These are phyloP conservation scores for Cordia subcordata DNA, from an alignment of 257 asterid genomes.

Conservation along the genomic window DNA sequence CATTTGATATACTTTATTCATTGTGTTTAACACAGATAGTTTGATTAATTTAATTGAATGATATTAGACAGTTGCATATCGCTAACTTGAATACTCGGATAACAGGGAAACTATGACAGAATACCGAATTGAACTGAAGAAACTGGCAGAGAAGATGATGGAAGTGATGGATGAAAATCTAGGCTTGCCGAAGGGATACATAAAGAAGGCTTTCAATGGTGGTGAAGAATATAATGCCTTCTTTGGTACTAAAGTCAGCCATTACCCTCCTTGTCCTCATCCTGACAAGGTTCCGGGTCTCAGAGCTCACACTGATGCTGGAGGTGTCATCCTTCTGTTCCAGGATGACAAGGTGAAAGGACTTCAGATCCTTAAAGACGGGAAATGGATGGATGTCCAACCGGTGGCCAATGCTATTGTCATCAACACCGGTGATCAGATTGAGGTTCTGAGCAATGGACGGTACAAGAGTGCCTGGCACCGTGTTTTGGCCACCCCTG, in stretches of 20 bases:
- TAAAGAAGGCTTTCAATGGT: slow-evolving; percentile 56
- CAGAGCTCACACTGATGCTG: slow-evolving; percentile 93
- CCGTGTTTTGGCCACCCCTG: slow-evolving; percentile 43
- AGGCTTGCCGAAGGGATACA: slow-evolving; percentile 59
- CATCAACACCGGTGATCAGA: slow-evolving; percentile 77
- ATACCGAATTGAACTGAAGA: slow-evolving; percentile 57
- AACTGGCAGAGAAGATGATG: slow-evolving; percentile 49
- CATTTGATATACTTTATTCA: no score
- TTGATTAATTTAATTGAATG: no score
- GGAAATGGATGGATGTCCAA: slow-evolving; percentile 70
- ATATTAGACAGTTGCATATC: no score
- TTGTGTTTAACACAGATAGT: no score
- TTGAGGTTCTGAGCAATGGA: slow-evolving; percentile 79
- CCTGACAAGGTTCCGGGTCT: slow-evolving; percentile 65
- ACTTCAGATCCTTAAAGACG: slow-evolving; percentile 69
- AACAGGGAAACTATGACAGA: slow-evolving; percentile 74
- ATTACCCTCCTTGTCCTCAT: slow-evolving; percentile 78
- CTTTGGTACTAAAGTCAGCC: slow-evolving; percentile 90
- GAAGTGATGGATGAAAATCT: slow-evolving; percentile 76
- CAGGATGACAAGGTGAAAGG: slow-evolving; percentile 73
- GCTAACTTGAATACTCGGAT: background rate
- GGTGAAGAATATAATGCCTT: slow-evolving; percentile 45
- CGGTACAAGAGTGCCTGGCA: slow-evolving; percentile 88
- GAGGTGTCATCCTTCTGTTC: slow-evolving; percentile 75
- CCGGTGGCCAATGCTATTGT: slow-evolving; percentile 60